Conservation (phyloP, 1,284 basidiomycete species). For the Athelia sp. region DNA sequence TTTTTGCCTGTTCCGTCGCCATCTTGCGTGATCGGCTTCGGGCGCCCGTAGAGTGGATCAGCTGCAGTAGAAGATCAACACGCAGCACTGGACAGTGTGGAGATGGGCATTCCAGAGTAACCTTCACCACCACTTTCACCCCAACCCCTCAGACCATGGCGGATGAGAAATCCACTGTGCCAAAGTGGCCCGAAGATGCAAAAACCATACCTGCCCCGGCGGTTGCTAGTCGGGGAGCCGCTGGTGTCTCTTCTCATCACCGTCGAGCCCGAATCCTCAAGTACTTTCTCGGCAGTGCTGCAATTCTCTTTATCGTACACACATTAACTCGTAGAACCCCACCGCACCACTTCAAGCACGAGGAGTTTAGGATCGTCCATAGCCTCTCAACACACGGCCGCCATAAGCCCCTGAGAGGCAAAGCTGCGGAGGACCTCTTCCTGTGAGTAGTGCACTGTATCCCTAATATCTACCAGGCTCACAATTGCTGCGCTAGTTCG, state of each 20-base stretch:
- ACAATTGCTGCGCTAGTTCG: conserved; percentile 26
- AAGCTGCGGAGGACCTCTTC: conserved; percentile 10
- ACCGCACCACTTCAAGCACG: neutral
- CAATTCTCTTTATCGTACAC: too few species aligned
- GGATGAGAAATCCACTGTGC: neutral
- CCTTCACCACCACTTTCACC: too few species aligned
- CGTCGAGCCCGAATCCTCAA: neutral
- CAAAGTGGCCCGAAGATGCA: neutral
- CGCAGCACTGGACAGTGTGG: too few species aligned
- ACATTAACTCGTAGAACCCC: too few species aligned
- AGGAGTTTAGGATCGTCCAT: neutral
- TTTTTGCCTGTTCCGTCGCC: too few species aligned
- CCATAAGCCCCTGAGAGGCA: conserved; percentile 1
- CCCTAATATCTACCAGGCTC: neutral
- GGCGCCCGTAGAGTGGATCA: too few species aligned
- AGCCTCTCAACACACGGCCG: neutral
- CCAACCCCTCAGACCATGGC: neutral
- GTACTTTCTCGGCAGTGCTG: neutral
- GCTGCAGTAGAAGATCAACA: too few species aligned
- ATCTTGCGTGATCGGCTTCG: too few species aligned
- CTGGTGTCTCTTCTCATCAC: neutral
- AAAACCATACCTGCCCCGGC: neutral
- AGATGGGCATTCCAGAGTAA: too few species aligned
- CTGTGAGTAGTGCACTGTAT: conserved; percentile 7
- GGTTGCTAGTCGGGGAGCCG: neutral